Conservation (phyloP, 2,329 filamentous ascomycete genomes). For the Ceratocystis diversiconidia region DNA sequence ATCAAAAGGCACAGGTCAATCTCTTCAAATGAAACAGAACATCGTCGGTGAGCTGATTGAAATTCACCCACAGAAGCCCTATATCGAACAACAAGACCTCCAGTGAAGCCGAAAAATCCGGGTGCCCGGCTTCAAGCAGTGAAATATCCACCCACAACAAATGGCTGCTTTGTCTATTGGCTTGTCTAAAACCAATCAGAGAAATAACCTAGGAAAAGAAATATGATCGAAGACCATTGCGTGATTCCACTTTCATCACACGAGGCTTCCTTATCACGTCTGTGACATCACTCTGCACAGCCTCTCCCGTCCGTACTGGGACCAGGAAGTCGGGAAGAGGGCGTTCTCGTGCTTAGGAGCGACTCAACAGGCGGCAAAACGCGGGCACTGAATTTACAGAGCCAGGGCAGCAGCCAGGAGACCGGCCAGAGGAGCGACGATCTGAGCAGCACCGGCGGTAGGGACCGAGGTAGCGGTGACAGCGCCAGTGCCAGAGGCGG, state of each 20-base stretch:
- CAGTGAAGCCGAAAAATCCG: background rate
- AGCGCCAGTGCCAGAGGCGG: constrained; percentile 16
- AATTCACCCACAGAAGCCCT: background rate
- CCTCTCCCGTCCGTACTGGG: constrained; percentile 4
- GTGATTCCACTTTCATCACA: background rate
- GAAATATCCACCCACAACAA: background rate
- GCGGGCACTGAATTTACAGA: constrained; percentile 13
- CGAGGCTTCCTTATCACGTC: background rate
- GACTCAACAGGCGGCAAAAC: background rate
- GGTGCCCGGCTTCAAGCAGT: background rate
- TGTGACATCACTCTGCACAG: background rate
- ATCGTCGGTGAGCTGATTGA: background rate
- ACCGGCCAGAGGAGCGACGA: constrained; percentile 17
- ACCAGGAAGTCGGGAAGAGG: background rate
- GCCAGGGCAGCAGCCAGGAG: constrained; percentile 17
- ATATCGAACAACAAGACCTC: background rate
- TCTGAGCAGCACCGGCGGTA: constrained; percentile 17
- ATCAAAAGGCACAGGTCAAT: background rate
- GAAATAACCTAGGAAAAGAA: background rate
- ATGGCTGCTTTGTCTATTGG: too few species aligned
- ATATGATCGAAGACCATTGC: background rate
- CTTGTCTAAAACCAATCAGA: background rate
- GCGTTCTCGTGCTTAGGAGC: too few species aligned
- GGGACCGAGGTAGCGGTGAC: constrained; percentile 16
- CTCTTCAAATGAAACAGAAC: background rate